Evolutionary conservation across 2,329 filamentous ascomycete species (phyloP).

Genomic region (Parascedosporium putredinis): DNA sequence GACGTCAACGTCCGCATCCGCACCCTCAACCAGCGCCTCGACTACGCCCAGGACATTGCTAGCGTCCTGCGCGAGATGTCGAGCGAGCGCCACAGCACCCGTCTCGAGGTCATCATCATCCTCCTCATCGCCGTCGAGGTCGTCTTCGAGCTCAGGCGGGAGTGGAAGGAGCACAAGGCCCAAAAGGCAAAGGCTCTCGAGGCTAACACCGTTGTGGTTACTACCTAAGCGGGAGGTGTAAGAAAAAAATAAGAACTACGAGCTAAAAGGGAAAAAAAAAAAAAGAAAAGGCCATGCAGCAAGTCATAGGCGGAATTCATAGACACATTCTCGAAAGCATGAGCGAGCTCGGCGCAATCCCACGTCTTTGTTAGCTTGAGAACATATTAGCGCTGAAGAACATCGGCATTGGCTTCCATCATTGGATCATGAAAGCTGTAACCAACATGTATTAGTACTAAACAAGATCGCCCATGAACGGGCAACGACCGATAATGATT

Average conservation of each 20-base stretch:
- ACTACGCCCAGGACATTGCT: constrained; percentile 93
- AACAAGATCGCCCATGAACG: not conserved
- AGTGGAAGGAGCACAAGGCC: constrained; percentile 34
- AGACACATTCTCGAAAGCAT: too few species aligned
- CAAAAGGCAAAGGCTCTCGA: constrained; percentile 11
- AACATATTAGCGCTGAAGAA: too few species aligned
- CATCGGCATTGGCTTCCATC: too few species aligned
- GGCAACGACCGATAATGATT: not conserved
- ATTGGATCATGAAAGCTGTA: too few species aligned
- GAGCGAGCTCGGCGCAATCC: too few species aligned
- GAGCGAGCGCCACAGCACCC: constrained; percentile 79
- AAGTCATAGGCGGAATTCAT: too few species aligned
- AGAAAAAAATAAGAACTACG: too few species aligned
- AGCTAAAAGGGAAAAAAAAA: too few species aligned
- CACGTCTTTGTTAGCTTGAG: too few species aligned
- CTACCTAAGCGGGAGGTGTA: too few species aligned
- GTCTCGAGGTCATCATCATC: constrained; percentile 94
- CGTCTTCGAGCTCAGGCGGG: constrained; percentile 69
- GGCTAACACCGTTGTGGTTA: not conserved
- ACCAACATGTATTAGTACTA: not conserved
- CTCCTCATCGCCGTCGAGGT: constrained; percentile 88
- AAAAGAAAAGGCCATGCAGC: too few species aligned
- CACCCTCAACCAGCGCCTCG: constrained; percentile 91
- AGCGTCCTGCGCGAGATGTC: constrained; percentile 77
- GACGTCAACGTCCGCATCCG: constrained; percentile 89